Percentiles rank a stretch among this genome's conserved stretches.
Conservation (phyloP, 179 eudicot species). For the Silene vulgaris region DNA sequence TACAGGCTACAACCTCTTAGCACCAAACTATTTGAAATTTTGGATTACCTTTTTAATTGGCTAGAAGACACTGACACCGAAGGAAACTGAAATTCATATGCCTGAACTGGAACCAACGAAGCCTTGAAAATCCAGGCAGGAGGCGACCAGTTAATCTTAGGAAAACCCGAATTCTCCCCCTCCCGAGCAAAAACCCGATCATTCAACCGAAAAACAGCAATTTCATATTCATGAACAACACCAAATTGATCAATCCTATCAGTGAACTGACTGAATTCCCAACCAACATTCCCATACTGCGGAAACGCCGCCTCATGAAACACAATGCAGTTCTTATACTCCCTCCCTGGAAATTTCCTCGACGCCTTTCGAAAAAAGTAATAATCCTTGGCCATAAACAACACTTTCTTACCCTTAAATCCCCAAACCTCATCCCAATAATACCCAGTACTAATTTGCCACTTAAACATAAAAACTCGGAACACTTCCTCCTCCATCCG, state of each 20-base stretch:
- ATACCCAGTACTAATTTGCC: background rate
- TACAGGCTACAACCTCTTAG: no score
- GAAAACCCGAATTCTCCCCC: background rate
- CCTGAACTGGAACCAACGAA: background rate
- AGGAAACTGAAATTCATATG: background rate
- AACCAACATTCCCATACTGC: background rate
- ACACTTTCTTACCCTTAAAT: background rate
- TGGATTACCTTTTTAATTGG: background rate
- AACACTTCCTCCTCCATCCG: slow-evolving; percentile 2
- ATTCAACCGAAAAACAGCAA: background rate
- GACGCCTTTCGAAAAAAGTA: background rate
- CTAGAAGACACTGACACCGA: background rate
- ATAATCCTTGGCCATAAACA: background rate
- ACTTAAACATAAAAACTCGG: background rate
- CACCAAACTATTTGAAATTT: no score
- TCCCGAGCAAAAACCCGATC: background rate
- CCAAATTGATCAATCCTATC: no score
- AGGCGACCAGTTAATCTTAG: slow-evolving; percentile 8
- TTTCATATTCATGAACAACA: background rate
- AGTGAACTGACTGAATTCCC: background rate
- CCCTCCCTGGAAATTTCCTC: no score
- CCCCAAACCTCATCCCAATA: background rate
- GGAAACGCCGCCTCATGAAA: slow-evolving; percentile 1
- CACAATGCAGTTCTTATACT: background rate
- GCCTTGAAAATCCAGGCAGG: background rate